These are phyloP conservation scores for Fusarium albosuccineum DNA, from an alignment of 2,329 filamentous ascomycete genomes.

Conservation along the genomic window DNA sequence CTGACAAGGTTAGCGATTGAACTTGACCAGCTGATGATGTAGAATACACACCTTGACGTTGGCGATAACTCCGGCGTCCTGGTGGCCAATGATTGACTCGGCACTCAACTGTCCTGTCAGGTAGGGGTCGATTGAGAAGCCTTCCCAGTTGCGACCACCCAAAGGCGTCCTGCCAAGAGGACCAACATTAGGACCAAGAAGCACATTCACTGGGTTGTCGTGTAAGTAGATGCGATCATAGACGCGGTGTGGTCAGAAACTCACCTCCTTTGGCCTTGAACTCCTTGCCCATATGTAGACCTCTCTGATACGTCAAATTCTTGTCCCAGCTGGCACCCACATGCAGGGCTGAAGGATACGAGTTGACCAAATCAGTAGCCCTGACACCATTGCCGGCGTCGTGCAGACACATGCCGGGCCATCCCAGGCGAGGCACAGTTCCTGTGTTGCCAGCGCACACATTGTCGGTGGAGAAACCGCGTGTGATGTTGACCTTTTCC, in stretches of 20 bases:
- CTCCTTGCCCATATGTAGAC: constrained; percentile 66
- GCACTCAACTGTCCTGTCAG: constrained; percentile 78
- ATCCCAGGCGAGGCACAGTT: constrained; percentile 58
- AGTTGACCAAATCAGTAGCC: constrained; percentile 62
- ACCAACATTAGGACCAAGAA: constrained; percentile 78
- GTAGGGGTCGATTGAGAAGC: constrained; percentile 78
- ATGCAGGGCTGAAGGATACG: constrained; percentile 63
- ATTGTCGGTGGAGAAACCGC: constrained; percentile 66
- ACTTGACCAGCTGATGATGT: rapidly evolving
- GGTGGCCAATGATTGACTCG: constrained; percentile 81
- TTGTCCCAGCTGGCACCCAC: constrained; percentile 67
- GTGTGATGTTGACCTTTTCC: constrained; percentile 69
- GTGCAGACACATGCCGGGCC: constrained; percentile 63
- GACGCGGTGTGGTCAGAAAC: not conserved
- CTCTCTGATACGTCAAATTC: constrained; percentile 65
- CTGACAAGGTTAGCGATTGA: constrained; percentile 35
- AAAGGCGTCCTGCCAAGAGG: constrained; percentile 77
- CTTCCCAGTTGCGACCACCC: constrained; percentile 82
- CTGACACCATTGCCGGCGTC: constrained; percentile 64
- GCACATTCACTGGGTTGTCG: constrained; percentile 67
- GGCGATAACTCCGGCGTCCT: constrained; percentile 83
- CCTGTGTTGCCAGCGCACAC: constrained; percentile 63
- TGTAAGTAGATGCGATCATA: not conserved
- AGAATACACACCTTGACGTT: constrained; percentile 68
- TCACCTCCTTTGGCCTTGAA: constrained; percentile 71